These are phyloP conservation scores for Pichia sp. DNA, from an alignment of 1,139 yeast species.

Conservation along the genomic window DNA sequence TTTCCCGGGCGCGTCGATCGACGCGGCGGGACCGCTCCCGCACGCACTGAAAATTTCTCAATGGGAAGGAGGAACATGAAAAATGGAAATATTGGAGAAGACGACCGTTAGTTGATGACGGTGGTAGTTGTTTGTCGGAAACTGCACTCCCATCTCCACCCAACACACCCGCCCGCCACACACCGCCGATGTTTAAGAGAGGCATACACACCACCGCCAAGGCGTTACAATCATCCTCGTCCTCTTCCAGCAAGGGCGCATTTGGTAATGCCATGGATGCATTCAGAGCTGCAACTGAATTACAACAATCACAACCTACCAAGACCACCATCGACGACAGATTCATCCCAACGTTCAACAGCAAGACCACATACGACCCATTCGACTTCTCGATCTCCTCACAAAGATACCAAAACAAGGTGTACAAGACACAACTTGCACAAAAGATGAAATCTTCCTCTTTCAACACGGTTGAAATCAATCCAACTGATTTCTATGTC, in stretches of 20 bases:
- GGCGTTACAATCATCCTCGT: not conserved
- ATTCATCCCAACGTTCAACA: slow-evolving; percentile 37
- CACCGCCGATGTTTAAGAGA: slow-evolving; percentile 4
- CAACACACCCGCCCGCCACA: not conserved
- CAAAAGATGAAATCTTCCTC: slow-evolving; percentile 24
- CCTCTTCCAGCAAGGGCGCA: not conserved
- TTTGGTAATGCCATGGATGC: slow-evolving; percentile 8
- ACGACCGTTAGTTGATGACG: no score
- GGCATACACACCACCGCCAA: slow-evolving; percentile 4
- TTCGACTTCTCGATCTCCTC: slow-evolving; percentile 68
- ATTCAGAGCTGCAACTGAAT: slow-evolving; percentile 9
- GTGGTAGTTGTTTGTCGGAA: no score
- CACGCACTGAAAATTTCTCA: no score
- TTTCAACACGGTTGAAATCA: slow-evolving; percentile 55
- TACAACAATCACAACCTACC: slow-evolving; percentile 3
- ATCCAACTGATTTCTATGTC: slow-evolving; percentile 64
- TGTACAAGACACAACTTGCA: slow-evolving; percentile 21
- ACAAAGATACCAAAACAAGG: slow-evolving; percentile 39
- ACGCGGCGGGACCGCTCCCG: not conserved
- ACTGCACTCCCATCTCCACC: not conserved
- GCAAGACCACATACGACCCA: slow-evolving; percentile 59
- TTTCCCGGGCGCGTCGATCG: not conserved
- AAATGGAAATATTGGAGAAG: not conserved
- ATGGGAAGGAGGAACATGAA: not conserved
- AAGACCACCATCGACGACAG: slow-evolving; percentile 28